A percentile compares a stretch with the other conserved stretches of the same genome.
Conservation (phyloP, 345 rosid genomes). For the Citrus hindsii region DNA sequence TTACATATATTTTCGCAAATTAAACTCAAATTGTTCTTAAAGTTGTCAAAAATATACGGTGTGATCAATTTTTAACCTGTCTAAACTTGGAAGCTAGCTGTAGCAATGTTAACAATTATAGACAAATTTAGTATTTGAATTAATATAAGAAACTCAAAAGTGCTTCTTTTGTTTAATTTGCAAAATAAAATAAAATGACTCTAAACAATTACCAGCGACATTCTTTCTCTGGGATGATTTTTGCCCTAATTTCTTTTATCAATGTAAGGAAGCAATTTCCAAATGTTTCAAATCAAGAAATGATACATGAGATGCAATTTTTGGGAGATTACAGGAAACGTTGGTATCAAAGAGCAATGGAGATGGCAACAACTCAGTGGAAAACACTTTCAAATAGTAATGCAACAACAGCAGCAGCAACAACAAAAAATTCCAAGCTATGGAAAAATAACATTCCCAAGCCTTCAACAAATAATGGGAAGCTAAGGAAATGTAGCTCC, state of each 20-base stretch:
- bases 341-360: conserved; percentile 94
- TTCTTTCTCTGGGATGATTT: not conserved
- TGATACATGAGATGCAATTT: conserved; percentile 20
- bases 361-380: conserved; percentile 57
- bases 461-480: conserved; percentile 15
- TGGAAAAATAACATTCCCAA: conserved; percentile 50
- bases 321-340: conserved; percentile 58
- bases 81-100: conserved; percentile 6
- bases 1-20: not conserved
- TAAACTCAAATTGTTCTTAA: not conserved
- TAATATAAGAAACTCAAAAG: not conserved
- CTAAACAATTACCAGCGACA: not conserved
- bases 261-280: not conserved
- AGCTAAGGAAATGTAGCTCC: conserved; percentile 73
- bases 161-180: not conserved
- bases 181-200: not conserved
- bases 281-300: not conserved
- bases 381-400: conserved; percentile 21
- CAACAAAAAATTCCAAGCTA: conserved; percentile 15
- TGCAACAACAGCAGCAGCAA: not conserved
- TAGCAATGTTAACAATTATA: not conserved
- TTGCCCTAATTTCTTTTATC: conserved; percentile 5
- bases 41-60: not conserved
- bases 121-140: conserved; percentile 4
- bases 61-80: not conserved